Conservation (phyloP, 2,329 filamentous ascomycete species). For the Acrodontium crateriforme region DNA sequence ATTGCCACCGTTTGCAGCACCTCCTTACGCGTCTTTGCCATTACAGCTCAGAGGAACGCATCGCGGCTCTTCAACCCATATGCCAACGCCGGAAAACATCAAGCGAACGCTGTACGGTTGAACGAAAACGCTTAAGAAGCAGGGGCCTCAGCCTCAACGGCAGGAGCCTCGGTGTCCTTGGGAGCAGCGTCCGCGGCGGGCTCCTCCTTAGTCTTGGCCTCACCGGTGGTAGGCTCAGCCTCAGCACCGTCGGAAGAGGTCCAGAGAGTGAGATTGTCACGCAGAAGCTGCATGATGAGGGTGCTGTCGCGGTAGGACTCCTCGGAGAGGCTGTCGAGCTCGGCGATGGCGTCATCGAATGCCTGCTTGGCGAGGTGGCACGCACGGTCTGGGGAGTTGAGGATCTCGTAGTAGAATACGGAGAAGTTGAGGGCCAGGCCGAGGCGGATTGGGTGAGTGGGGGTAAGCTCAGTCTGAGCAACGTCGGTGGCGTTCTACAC, state of each 20-base stretch:
- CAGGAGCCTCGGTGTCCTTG: constrained; percentile 38
- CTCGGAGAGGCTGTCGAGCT: constrained; percentile 94
- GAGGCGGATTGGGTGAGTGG: constrained; percentile 94
- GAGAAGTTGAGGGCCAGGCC: constrained; percentile 98
- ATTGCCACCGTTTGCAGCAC: too few species aligned
- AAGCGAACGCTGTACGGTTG: too few species aligned
- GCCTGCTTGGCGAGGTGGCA: constrained; percentile 99
- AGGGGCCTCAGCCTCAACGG: constrained; percentile 14
- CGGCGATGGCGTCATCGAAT: constrained; percentile 95
- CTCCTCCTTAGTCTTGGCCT: constrained; percentile 37
- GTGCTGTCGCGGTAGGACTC: constrained; percentile 99
- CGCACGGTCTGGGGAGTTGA: constrained; percentile 93
- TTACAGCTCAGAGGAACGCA: too few species aligned
- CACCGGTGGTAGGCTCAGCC: constrained; percentile 45
- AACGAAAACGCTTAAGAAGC: constrained; percentile 12
- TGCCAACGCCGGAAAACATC: too few species aligned
- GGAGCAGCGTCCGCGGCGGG: constrained; percentile 24
- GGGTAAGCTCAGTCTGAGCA: constrained; percentile 91
- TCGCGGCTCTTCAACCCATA: too few species aligned
- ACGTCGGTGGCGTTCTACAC: constrained; percentile 86
- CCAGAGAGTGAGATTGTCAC: constrained; percentile 97
- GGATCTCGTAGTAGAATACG: constrained; percentile 98
- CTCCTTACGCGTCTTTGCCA: too few species aligned
- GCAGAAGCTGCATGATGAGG: constrained; percentile 96
- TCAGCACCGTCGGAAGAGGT: constrained; percentile 85